A percentile compares a stretch with the other conserved stretches of the same genome.
These are phyloP conservation scores for Kwoniella sp. DNA, from an alignment of 768 basidiomycete genomes.

Conservation along the genomic window DNA sequence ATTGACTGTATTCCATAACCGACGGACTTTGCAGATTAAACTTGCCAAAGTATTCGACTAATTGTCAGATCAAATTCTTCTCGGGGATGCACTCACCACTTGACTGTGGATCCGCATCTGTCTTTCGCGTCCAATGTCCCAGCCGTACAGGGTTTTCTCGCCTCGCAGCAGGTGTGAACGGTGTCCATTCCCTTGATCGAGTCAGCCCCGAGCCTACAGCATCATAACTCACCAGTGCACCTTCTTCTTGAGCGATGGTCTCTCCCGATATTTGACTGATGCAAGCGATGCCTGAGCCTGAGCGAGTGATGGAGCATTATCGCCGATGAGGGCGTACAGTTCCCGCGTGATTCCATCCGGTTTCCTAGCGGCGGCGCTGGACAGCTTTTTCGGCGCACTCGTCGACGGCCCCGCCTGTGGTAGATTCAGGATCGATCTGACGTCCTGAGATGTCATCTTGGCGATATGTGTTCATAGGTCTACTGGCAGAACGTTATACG, in stretches of 20 bases:
- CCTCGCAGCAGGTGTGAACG: conserved; percentile 64
- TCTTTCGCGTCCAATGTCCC: conserved; percentile 67
- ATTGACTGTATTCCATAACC: conserved; percentile 64
- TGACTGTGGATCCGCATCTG: conserved; percentile 26
- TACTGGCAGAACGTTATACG: too few relatives aligned
- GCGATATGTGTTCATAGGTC: too few relatives aligned
- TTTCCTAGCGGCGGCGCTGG: conserved; percentile 52
- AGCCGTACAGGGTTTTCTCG: conserved; percentile 65
- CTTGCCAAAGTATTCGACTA: conserved; percentile 69
- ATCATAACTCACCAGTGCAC: conserved; percentile 69
- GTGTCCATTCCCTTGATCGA: conserved; percentile 69
- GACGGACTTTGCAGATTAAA: conserved; percentile 68
- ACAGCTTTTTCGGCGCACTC: conserved; percentile 53
- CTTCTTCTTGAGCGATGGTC: conserved; percentile 71
- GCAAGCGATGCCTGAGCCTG: conserved; percentile 37
- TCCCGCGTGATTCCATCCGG: conserved; percentile 86
- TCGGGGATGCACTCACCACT: conserved; percentile 17
- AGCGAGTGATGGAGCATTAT: conserved; percentile 80
- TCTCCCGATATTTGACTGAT: conserved; percentile 68
- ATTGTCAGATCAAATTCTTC: not conserved
- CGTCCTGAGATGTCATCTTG: conserved; percentile 64
- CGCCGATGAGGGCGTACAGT: conserved; percentile 91
- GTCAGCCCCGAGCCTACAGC: not conserved
- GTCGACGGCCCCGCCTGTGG: conserved; percentile 53
- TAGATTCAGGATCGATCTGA: conserved; percentile 78